Conservation (phyloP, 345 rosid genomes). For the Corchorus capsularis region DNA sequence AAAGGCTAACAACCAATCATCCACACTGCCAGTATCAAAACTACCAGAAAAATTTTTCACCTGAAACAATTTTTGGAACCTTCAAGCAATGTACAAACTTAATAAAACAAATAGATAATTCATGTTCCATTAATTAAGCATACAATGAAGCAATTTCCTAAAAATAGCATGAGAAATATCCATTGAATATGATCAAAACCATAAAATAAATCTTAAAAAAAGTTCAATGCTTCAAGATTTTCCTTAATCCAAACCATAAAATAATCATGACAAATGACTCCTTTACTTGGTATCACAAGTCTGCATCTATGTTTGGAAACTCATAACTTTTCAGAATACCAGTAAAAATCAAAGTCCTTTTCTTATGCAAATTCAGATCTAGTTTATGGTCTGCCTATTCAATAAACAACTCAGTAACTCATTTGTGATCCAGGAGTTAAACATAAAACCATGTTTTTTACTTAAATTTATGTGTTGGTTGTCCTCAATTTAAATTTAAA, state of each 20-base stretch:
- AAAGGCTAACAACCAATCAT: conserved; percentile 55
- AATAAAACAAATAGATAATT: background rate
- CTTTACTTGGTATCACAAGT: background rate
- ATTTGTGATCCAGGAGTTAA: background rate
- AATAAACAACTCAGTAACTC: background rate
- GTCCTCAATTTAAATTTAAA: background rate
- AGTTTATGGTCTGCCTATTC: background rate
- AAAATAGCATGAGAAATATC: background rate
- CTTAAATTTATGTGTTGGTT: background rate
- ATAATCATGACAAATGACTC: background rate
- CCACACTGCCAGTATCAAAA: conserved; percentile 33
- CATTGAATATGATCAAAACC: background rate
- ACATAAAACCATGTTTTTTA: background rate
- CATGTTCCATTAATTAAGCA: background rate
- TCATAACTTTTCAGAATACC: background rate
- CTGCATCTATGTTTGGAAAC: background rate
- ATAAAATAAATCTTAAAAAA: background rate
- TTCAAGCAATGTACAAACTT: conserved; percentile 14
- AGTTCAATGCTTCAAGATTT: background rate
- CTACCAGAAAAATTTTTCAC: conserved; percentile 39
- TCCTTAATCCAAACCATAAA: background rate
- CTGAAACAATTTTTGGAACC: conserved; percentile 40
- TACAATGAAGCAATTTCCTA: background rate
- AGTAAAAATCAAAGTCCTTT: background rate
- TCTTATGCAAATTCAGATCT: background rate